These are phyloP conservation scores for Aspergillus sclerotiicarbonarius DNA, from an alignment of 495 filamentous ascomycete genomes.

Conservation along the genomic window DNA sequence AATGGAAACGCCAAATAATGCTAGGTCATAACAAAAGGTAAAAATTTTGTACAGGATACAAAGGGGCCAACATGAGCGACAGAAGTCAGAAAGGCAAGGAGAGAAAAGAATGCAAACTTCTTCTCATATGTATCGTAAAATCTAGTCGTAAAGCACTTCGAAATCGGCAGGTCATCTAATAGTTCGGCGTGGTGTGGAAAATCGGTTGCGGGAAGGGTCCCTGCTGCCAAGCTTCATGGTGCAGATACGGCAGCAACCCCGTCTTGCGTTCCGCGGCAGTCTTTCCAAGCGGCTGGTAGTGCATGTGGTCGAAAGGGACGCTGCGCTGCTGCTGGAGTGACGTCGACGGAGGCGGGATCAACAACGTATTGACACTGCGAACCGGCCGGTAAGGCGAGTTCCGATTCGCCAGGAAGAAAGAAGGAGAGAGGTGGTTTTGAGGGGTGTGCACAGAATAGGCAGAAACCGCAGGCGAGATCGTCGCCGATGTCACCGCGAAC, in stretches of 20 bases:
- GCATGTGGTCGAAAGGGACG: conserved; percentile 78
- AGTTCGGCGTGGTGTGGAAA: conserved; percentile 44
- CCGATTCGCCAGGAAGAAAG: conserved; percentile 59
- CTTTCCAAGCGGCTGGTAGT: conserved; percentile 88
- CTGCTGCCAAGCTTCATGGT: conserved; percentile 48
- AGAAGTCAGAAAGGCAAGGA: conserved; percentile 1
- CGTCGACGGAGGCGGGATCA: conserved; percentile 81
- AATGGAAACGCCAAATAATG: conserved; percentile 34
- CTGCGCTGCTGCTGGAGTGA: conserved; percentile 70
- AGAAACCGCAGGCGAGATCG: conserved; percentile 40
- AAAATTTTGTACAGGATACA: conserved; percentile 32
- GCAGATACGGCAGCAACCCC: conserved; percentile 76
- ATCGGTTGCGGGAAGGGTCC: conserved; percentile 29
- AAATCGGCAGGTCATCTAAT: conserved; percentile 16
- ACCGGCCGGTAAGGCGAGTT: conserved; percentile 91
- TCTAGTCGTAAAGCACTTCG: conserved; percentile 16
- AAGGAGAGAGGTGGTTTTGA: conserved; percentile 59
- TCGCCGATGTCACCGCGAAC: conserved; percentile 36
- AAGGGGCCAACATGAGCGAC: conserved; percentile 5
- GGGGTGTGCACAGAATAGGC: conserved; percentile 47
- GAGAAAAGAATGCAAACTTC: conserved; percentile 16
- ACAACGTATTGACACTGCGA: conserved; percentile 79
- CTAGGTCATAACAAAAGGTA: conserved; percentile 22
- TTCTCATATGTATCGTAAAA: conserved; percentile 24
- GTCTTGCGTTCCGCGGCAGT: conserved; percentile 69